Base-by-base conservation (phyloP, 139 green algal species). In the Chlamydomonas sphaeroides region DNA sequence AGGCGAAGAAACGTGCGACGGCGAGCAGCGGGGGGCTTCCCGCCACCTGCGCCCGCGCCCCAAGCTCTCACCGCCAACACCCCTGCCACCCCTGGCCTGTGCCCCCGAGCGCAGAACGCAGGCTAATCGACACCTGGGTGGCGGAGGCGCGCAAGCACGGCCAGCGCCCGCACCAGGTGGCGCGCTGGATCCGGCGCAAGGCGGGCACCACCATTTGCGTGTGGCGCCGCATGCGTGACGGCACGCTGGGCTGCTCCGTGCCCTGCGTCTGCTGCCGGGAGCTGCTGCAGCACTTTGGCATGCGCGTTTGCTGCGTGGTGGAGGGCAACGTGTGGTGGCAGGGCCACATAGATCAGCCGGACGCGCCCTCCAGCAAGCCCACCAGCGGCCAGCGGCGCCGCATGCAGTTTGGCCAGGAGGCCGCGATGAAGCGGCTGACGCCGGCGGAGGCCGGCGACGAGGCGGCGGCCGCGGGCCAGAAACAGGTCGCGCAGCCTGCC, bases 121-220 rank as follows among this genome's bases (percentile, higher is more conserved):
- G 84, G 57, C 77, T 89, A 38, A 78, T 91, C 0, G 69, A 73
- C 32, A 51, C 39, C 14, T 91, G 87, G 87, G 75, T 90, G 15
- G 30, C 17, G 7, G 79, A 87, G 57, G 92, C 92, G 2, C 76
- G 84, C 30, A 82, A 72, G 32, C 89, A 93, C 62, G 90, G 90
- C 51, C 77, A 93, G 32, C 86, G 79, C 0, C 57, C 77, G 0
- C 87, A 92, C 59, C 83, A 88, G 59, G 39, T 93, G 25, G 80
- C 87, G 3, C 51, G 74, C 49, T 95, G 92, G 92, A 88, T 95
- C 15, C 86, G 92, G 68, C 90, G 92, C 70, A 95, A 95, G 87
- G 78, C 89, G 32, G 92, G 92, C 39, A 36, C 72, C 0, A 45
- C 89, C 36, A 66, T 95, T 0, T 79, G 75, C 21, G 85, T 95